Conservation (phyloP, 2,329 filamentous ascomycete species). For the Ascochyta fabae region DNA sequence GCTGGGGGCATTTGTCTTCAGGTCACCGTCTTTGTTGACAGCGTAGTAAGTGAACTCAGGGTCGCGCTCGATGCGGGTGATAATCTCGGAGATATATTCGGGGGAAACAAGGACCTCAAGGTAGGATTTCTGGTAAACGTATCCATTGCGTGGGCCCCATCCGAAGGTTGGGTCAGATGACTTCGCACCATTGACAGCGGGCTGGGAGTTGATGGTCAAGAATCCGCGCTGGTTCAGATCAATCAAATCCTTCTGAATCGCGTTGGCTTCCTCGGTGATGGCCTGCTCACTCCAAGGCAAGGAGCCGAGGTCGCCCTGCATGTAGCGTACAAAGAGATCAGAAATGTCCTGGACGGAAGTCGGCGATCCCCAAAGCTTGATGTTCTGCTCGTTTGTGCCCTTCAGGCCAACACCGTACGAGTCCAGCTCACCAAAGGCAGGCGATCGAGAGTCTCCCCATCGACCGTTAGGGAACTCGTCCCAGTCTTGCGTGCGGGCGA, state of each 20-base stretch:
- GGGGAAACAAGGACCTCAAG: constrained; percentile 89
- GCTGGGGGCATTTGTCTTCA: constrained; percentile 82
- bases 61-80: constrained; percentile 77
- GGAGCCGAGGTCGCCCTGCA: constrained; percentile 78
- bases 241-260: constrained; percentile 78
- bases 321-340: constrained; percentile 82
- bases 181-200: constrained; percentile 88
- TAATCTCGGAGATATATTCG: constrained; percentile 76
- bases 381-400: constrained; percentile 94
- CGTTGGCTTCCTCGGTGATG: constrained; percentile 80
- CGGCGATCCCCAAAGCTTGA: constrained; percentile 92
- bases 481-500: constrained; percentile 96
- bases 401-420: constrained; percentile 93
- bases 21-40: constrained; percentile 80
- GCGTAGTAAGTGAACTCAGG: constrained; percentile 92
- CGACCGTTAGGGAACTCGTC: constrained; percentile 98
- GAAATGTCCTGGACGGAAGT: constrained; percentile 80
- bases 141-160: constrained; percentile 94
- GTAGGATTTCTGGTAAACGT: constrained; percentile 98
- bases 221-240: constrained; percentile 85
- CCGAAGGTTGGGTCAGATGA: constrained; percentile 87
- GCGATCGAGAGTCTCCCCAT: constrained; percentile 96
- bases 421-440: constrained; percentile 94
- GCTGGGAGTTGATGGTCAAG: constrained; percentile 96
- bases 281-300: constrained; percentile 94